Base-by-base conservation (phyloP, 2,329 filamentous ascomycete species). In the Trichoderma afroharzianum region DNA sequence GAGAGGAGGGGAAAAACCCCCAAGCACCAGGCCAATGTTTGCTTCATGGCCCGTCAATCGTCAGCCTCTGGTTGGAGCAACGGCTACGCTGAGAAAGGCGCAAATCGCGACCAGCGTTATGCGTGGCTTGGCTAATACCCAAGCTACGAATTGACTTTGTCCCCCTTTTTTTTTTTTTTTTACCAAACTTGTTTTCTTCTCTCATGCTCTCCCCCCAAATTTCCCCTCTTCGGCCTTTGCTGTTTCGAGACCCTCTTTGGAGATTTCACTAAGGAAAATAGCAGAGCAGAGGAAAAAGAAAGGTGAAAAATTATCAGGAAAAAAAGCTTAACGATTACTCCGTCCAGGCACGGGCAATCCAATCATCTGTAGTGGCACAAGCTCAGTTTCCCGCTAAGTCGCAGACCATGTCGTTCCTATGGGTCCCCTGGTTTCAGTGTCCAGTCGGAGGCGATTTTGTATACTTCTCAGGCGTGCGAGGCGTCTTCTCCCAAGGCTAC, bases 321-420 rank as follows among this genome's bases (percentile, higher is more conserved):
- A 39, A 55, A 39, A 36, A 43, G 33, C 63, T 43, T 50, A 50
- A 70, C 47, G 39, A 18, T 15, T 32, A 11, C 39, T 43, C 39
- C 39, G 39, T 43, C 39, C 57, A 33, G 57, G n/a, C 15, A n/a
- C 39, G 26, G 39, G 67, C 68, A 72, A 66, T 71, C 67, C 61
- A 71, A 70, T 55, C 30, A 61, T 47, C 33, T 72, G 53, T 30
- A 33, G 63, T 67, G 63, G 59, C 72, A 71, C 69, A 32, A 66
- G 58, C 72, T 68, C 43, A 63, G 72, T 70, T 70, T 57, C 63
- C 59, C 61, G 28, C 72, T 72, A 62, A 18, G 72, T 72, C 61
- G 61, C 68, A 59, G 61, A 43, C 67, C 61, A 70, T 62, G 43
- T 63, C 57, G 32, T 50, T 58, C 47, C 43, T 39, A 59, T 63